These are phyloP conservation scores for Trametes meyenii DNA, from an alignment of 768 basidiomycete species.

Conservation along the genomic window DNA sequence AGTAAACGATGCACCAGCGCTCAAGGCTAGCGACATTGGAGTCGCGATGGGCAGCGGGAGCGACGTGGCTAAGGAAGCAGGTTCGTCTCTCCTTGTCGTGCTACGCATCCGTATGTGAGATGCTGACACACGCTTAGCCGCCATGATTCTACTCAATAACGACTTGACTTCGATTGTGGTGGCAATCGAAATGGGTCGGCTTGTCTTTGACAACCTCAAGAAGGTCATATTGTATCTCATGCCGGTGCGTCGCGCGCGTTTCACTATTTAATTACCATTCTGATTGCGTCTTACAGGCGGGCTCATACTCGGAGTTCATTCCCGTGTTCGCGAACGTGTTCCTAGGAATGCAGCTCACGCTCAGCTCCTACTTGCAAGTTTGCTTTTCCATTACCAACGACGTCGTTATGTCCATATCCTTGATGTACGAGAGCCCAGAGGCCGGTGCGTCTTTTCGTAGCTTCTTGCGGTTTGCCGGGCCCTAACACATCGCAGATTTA, in stretches of 20 bases:
- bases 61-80: conserved; percentile 57
- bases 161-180: conserved; percentile 67
- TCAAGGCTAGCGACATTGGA: conserved; percentile 64
- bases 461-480: conserved; percentile 48
- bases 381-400: conserved; percentile 62
- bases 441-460: conserved; percentile 48
- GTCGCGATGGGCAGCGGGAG: conserved; percentile 60
- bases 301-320: conserved; percentile 62
- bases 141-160: conserved; percentile 65
- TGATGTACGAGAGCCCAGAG: conserved; percentile 66
- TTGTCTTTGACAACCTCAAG: conserved; percentile 67
- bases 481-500: conserved; percentile 32
- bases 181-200: conserved; percentile 66
- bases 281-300: conserved; percentile 38
- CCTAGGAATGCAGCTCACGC: conserved; percentile 59
- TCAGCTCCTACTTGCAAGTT: conserved; percentile 58
- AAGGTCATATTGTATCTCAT: conserved; percentile 58
- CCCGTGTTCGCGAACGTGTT: conserved; percentile 57
- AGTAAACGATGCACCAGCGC: conserved; percentile 60
- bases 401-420: conserved; percentile 53
- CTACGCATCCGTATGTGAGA: no score
- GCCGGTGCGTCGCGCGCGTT: conserved; percentile 56
- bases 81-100: conserved; percentile 32
- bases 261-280: conserved; percentile 24
- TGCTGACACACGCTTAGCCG: conserved; percentile 41